Evolutionary conservation across 2,329 filamentous ascomycete species (phyloP).

Genomic region (Verticillium dahliae): DNA sequence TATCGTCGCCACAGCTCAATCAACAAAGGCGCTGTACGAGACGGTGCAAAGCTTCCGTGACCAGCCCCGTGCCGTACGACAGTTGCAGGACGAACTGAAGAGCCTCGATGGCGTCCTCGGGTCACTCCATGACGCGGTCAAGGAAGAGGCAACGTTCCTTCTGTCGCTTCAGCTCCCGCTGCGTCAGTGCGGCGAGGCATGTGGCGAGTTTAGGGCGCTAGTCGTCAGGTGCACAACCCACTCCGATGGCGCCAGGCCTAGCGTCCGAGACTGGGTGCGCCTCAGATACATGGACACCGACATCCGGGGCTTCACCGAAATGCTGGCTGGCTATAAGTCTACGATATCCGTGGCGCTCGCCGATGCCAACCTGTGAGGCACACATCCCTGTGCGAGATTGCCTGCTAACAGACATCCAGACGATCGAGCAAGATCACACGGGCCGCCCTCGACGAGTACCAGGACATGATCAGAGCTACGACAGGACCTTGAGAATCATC

Average conservation of each 20-base stretch:
- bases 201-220: background rate
- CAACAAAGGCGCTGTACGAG: background rate
- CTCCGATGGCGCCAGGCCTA: constrained; percentile 1
- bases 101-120: background rate
- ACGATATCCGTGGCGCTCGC: constrained; percentile 1
- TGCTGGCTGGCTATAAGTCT: constrained; percentile 5
- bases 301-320: background rate
- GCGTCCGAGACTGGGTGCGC: constrained; percentile 3
- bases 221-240: background rate
- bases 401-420: background rate
- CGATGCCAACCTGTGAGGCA: background rate
- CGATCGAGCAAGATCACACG: background rate
- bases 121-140: background rate
- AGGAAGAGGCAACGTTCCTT: background rate
- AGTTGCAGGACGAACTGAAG: background rate
- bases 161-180: constrained; percentile 1
- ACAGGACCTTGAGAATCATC: constrained; percentile 1
- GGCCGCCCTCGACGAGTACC: background rate
- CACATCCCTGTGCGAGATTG: background rate
- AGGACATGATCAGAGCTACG: constrained; percentile 1
- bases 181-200: background rate
- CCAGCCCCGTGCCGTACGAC: background rate
- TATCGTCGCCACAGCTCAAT: background rate
- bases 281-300: constrained; percentile 3
- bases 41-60: background rate